phyloP scores from a whole-genome alignment of 2,329 filamentous ascomycete species.

The Aaosphaeria arxii region DNA sequence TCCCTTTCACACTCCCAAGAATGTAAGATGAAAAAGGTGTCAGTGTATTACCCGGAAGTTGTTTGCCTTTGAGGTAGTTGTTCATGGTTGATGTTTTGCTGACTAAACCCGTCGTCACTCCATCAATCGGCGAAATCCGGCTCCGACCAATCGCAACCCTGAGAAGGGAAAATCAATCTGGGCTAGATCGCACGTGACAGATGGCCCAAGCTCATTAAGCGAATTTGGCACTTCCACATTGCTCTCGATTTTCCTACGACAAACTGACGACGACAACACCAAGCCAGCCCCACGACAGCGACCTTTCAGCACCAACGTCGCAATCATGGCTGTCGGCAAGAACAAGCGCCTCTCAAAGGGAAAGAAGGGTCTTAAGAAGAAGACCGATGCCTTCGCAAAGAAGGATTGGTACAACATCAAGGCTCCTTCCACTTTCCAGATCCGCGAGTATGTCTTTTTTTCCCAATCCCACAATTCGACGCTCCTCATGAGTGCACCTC shows the following conservation, averaged over 20 bases:
- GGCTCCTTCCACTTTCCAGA: constrained; percentile 93
- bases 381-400: constrained; percentile 96
- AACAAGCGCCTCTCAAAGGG: constrained; percentile 99
- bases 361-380: constrained; percentile 99
- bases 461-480: constrained; percentile 1
- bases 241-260: constrained; percentile 22
- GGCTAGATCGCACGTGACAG: background rate
- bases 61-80: no score
- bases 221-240: constrained; percentile 4
- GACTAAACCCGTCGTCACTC: no score
- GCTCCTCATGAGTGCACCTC: constrained; percentile 8
- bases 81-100: no score
- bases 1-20: no score
- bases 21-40: no score
- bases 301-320: constrained; percentile 45
- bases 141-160: no score
- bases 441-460: constrained; percentile 77
- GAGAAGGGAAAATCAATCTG: no score
- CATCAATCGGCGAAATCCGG: no score
- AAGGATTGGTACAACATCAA: constrained; percentile 99
- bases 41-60: no score
- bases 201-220: constrained; percentile 6
- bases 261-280: constrained; percentile 33
- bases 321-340: constrained; percentile 85
- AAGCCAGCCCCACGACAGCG: constrained; percentile 17